A percentile compares a stretch with the other conserved stretches of the same genome.
Conservation (phyloP, 1,284 basidiomycete genomes). For the Coniferiporia weirii region DNA sequence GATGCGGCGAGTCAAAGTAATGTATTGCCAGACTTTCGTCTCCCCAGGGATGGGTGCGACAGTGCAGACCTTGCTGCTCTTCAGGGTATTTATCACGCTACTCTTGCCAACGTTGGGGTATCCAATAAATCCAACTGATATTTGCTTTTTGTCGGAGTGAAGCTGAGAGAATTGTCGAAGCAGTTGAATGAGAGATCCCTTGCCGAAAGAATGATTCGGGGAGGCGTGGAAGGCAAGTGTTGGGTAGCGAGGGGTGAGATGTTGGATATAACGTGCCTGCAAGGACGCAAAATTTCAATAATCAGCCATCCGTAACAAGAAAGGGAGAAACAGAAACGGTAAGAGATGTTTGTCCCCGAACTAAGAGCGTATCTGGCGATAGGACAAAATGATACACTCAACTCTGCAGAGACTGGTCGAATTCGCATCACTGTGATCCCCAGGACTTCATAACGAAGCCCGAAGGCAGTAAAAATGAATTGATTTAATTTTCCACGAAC, state of each 20-base stretch:
- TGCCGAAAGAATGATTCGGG: slow-evolving; percentile 98
- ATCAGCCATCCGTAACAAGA: slow-evolving; percentile 11
- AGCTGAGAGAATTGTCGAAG: slow-evolving; percentile 95
- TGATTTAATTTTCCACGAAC: slow-evolving; percentile 53
- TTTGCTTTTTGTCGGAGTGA: slow-evolving; percentile 99
- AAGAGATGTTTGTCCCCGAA: slow-evolving; percentile 36
- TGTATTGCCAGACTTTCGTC: slow-evolving; percentile 99
- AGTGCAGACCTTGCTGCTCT: slow-evolving; percentile 96
- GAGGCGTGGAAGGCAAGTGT: slow-evolving; percentile 99
- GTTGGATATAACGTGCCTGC: slow-evolving; percentile 94
- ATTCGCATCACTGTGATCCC: slow-evolving; percentile 30
- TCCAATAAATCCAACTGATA: slow-evolving; percentile 96
- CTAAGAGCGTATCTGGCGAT: slow-evolving; percentile 33
- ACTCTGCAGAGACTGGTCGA: slow-evolving; percentile 36
- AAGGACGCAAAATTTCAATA: slow-evolving; percentile 6
- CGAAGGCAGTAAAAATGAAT: slow-evolving; percentile 32
- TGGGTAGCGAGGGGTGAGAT: slow-evolving; percentile 90
- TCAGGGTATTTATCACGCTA: slow-evolving; percentile 97
- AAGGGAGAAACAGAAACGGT: slow-evolving; percentile 17
- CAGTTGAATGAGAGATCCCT: slow-evolving; percentile 96
- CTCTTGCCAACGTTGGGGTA: slow-evolving; percentile 99
- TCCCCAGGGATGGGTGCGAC: slow-evolving; percentile 98
- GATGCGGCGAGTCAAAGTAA: slow-evolving; percentile 91
- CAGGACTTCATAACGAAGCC: slow-evolving; percentile 25
- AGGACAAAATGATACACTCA: slow-evolving; percentile 29